phyloP scores from a whole-genome alignment of 78 protist species.

The Dictyostelium capitatum region DNA sequence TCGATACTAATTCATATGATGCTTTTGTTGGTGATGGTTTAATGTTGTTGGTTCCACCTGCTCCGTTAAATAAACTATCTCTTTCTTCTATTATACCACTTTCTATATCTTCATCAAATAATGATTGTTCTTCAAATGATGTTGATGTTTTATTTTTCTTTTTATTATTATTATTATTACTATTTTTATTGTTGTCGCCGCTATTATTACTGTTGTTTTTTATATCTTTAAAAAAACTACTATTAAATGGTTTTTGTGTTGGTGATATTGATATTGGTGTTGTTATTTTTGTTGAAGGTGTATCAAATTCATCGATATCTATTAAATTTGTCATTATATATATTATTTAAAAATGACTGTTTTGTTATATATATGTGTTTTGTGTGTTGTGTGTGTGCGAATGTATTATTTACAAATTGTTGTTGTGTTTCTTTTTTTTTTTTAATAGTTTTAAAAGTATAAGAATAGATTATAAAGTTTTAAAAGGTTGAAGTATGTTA shows the following conservation, averaged over 20 bases:
- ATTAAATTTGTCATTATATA: too few species aligned
- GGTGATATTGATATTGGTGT: not conserved
- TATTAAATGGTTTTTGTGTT: not conserved
- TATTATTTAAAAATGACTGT: too few species aligned
- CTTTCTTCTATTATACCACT: not conserved
- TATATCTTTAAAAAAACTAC: conserved; percentile 16
- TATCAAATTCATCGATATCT: too few species aligned
- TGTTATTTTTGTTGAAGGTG: not conserved
- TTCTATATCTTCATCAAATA: not conserved
- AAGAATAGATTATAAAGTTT: too few species aligned
- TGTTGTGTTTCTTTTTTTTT: too few species aligned
- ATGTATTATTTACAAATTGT: too few species aligned
- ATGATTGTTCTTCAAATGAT: not conserved
- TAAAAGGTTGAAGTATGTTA: too few species aligned
- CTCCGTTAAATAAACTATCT: not conserved
- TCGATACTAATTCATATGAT: not conserved
- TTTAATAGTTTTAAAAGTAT: too few species aligned
- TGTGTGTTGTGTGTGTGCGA: too few species aligned
- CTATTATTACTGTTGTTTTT: not conserved
- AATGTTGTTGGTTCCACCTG: not conserved
- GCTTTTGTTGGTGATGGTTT: not conserved
- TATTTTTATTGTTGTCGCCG: not conserved
- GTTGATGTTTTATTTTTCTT: not conserved
- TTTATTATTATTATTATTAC: not conserved
- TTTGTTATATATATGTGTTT: too few species aligned